These are phyloP conservation scores for Colletotrichum liriopes DNA, from an alignment of 2,329 filamentous ascomycete genomes.

Conservation along the genomic window DNA sequence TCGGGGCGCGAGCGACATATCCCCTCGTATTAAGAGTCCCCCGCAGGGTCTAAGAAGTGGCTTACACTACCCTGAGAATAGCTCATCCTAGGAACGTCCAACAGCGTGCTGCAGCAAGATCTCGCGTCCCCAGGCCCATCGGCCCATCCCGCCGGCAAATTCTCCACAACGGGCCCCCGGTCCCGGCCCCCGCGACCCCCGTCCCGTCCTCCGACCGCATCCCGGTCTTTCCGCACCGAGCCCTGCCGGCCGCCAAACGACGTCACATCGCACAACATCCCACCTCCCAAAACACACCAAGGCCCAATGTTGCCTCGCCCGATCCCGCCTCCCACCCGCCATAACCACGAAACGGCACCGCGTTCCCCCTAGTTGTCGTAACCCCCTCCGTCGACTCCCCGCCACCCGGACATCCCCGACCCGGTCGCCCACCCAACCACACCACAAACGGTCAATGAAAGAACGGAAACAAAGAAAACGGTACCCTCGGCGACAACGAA, in stretches of 20 bases:
- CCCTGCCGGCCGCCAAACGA: not conserved
- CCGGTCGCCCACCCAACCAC: not conserved
- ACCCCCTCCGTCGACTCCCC: no score
- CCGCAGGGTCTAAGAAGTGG: no score
- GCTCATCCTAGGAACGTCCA: not conserved
- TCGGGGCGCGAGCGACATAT: no score
- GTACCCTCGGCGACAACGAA: not conserved
- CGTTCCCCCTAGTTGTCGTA: no score
- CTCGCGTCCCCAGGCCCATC: not conserved
- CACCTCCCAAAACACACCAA: no score
- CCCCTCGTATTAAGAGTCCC: no score
- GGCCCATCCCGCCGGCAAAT: not conserved
- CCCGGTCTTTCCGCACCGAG: not conserved
- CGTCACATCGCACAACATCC: not conserved
- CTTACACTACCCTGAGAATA: no score
- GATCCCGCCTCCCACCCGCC: no score
- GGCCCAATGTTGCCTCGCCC: no score
- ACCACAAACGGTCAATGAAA: not conserved
- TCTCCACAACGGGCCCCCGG: not conserved
- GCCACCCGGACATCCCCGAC: not conserved
- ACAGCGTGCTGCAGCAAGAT: not conserved
- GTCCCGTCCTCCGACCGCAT: not conserved
- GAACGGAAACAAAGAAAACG: not conserved
- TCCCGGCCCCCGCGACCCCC: not conserved
- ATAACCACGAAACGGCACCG: no score